Conservation (phyloP, 345 rosid species). For the Lagerstroemia speciosa region DNA sequence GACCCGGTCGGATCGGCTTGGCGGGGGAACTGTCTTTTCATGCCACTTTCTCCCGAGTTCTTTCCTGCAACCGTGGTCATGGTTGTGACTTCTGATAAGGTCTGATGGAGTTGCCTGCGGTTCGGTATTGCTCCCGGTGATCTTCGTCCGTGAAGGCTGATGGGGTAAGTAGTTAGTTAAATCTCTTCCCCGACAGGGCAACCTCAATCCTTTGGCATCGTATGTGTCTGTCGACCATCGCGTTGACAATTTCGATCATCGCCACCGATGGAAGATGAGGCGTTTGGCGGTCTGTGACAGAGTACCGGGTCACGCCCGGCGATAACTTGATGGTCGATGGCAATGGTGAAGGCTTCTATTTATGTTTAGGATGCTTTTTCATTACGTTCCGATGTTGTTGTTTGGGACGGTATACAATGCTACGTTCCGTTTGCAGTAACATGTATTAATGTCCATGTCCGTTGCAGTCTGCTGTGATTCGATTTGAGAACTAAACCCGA, state of each 20-base stretch:
- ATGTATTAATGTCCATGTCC: too few species aligned
- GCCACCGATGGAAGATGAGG: background rate
- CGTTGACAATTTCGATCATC: background rate
- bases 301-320: background rate
- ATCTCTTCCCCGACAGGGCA: constrained; percentile 22
- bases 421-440: too few species aligned
- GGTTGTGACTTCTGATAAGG: background rate
- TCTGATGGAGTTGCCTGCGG: background rate
- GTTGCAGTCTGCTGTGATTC: too few species aligned
- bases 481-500: too few species aligned
- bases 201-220: constrained; percentile 37
- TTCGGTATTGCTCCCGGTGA: too few species aligned
- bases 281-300: background rate
- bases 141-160: background rate
- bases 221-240: background rate
- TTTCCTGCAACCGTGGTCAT: too few species aligned
- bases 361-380: too few species aligned
- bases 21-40: background rate
- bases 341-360: background rate
- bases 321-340: background rate
- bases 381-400: too few species aligned
- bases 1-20: background rate
- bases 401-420: too few species aligned
- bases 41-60: too few species aligned
- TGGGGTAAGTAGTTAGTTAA: background rate